phyloP scores from a whole-genome alignment of 2,329 filamentous ascomycete genomes.

The Myriosclerotinia scirpicola region DNA sequence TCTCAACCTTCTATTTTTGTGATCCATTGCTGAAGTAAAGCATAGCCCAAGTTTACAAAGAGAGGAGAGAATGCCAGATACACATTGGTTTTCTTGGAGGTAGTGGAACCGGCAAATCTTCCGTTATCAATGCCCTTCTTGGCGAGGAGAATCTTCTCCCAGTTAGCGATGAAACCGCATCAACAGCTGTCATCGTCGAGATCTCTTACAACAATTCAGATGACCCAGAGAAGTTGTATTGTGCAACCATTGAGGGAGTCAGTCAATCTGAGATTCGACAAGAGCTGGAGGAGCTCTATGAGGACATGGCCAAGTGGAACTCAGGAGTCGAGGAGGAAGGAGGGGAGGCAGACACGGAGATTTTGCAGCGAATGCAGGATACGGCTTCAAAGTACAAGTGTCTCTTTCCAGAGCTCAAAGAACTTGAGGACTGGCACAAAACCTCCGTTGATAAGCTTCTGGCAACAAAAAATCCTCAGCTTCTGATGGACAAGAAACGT shows the following conservation, averaged over 20 bases:
- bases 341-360: slow-evolving; percentile 9
- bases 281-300: slow-evolving; percentile 29
- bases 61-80: too few relatives aligned
- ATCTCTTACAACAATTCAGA: too few relatives aligned
- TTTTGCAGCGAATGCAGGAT: slow-evolving; percentile 39
- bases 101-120: too few relatives aligned
- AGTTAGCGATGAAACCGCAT: too few relatives aligned
- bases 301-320: slow-evolving; percentile 20
- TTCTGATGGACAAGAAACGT: slow-evolving; percentile 34
- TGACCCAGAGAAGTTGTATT: too few relatives aligned
- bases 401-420: background rate
- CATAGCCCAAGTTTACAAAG: too few relatives aligned
- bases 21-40: too few relatives aligned
- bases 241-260: slow-evolving; percentile 24
- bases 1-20: too few relatives aligned
- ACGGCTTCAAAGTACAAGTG: slow-evolving; percentile 18
- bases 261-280: slow-evolving; percentile 25
- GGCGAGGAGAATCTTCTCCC: too few relatives aligned
- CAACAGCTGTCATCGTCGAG: too few relatives aligned
- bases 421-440: background rate
- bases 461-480: slow-evolving; percentile 48
- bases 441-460: slow-evolving; percentile 41
- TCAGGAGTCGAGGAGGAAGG: background rate
- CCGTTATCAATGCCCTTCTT: too few relatives aligned
- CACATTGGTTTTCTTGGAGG: too few relatives aligned